A percentile compares a stretch with the other conserved stretches of the same genome.
Conservation (phyloP, 208 protist species). For the Jaenimonas drosophilae region DNA sequence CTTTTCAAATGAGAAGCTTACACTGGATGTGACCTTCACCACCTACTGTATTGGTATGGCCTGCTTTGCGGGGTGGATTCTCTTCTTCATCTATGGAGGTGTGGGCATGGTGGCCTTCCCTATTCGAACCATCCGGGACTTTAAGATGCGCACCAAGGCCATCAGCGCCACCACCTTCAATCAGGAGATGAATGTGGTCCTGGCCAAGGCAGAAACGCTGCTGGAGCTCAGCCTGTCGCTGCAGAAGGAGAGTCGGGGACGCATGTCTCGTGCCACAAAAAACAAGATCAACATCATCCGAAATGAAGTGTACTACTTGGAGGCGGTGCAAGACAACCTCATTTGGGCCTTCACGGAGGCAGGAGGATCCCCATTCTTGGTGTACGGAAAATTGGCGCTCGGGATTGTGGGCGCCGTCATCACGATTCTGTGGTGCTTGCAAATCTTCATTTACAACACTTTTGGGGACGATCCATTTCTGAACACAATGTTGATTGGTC, state of each 20-base stretch:
- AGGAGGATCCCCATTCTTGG: slow-evolving; percentile 53
- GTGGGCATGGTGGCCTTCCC: slow-evolving; percentile 89
- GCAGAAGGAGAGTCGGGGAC: slow-evolving; percentile 20
- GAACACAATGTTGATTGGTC: slow-evolving; percentile 56
- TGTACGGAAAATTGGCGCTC: slow-evolving; percentile 37
- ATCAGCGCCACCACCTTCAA: slow-evolving; percentile 41
- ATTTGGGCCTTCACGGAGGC: slow-evolving; percentile 69
- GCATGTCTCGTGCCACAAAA: slow-evolving; percentile 20
- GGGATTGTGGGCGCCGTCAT: slow-evolving; percentile 47
- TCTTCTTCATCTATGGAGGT: slow-evolving; percentile 90
- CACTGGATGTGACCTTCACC: slow-evolving; percentile 46
- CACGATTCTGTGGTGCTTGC: slow-evolving; percentile 75
- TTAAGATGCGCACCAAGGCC: slow-evolving; percentile 34
- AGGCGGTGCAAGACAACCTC: slow-evolving; percentile 73
- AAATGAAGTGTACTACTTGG: slow-evolving; percentile 82
- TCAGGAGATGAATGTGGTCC: slow-evolving; percentile 72
- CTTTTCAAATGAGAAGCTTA: slow-evolving; percentile 10
- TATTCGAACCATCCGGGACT: slow-evolving; percentile 33
- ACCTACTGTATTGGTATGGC: slow-evolving; percentile 78
- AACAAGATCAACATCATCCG: slow-evolving; percentile 67
- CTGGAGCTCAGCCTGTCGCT: slow-evolving; percentile 49
- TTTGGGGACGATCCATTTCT: slow-evolving; percentile 52
- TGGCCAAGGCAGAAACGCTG: slow-evolving; percentile 65
- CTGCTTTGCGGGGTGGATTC: slow-evolving; percentile 78
- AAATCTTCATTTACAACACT: slow-evolving; percentile 85